Base-by-base conservation (phyloP, 768 basidiomycete species). In the Amanita pseudoporphyria region DNA sequence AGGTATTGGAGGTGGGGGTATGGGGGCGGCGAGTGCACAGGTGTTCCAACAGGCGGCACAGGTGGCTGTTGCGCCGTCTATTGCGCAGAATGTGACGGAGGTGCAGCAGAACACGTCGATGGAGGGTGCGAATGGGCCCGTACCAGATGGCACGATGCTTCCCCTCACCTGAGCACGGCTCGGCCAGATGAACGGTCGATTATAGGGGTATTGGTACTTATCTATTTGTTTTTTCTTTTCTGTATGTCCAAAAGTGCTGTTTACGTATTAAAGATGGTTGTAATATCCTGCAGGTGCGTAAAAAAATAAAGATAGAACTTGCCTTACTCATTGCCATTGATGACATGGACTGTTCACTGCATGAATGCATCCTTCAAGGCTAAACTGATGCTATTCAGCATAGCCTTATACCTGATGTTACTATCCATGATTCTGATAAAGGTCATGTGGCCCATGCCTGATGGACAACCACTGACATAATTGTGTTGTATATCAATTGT, bases 51-150 rank as follows among this genome's bases (percentile, higher is more conserved):
- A 50, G 40, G 49, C 49, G 6, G 40, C 33, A 3, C 31, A 19
- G 7, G 49, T 19, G 30, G 6, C 49, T 4, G 32, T 43, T 31
- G 49, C 49, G 13, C 49, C 49, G 5, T 35, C 49, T 2, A 43
- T 43, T 30, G 28, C 49, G 13, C 49, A 50, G 22, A 43, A 18
- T 43, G 49, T 44, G 80, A 82, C 59, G 80, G 84, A 9, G 68
- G 67, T 10, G 62, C 62, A 9, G 67, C 32, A 45, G 31, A 33
- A 65, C 24, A 62, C 68, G 22, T 59, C 67, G 24, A 58, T 76
- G 54, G 79, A 80, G 16, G 75, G 73, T 7, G 76, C 74, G 13
- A 64, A 60, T 31, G 84, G 77, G 1, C 84, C 83, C 1, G 60
- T 81, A 31, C 58, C 60, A 19, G 80, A 82, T 45, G 81, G 76